A percentile compares a stretch with the other conserved stretches of the same genome.
phyloP scores from a whole-genome alignment of 2,329 filamentous ascomycete genomes.

The Coniella lustricola region DNA sequence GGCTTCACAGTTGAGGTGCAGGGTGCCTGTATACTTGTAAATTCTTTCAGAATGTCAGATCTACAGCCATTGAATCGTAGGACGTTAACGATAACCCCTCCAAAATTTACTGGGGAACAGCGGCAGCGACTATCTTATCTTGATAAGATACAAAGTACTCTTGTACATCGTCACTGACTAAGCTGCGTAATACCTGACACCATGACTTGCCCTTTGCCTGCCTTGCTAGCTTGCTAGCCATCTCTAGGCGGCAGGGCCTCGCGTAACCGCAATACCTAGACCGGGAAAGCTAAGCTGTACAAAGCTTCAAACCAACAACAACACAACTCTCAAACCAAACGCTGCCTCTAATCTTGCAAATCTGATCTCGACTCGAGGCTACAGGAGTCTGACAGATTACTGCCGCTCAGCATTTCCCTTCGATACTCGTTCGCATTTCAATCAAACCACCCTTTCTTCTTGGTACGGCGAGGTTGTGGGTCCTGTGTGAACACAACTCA shows the following conservation, averaged over 20 bases:
- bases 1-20: too few species aligned
- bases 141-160: constrained; percentile 8
- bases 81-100: constrained; percentile 1
- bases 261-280: constrained; percentile 22
- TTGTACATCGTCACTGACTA: neutral
- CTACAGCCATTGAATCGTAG: too few species aligned
- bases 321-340: constrained; percentile 10
- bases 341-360: neutral
- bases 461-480: constrained; percentile 18
- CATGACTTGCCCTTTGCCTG: constrained; percentile 1
- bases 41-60: too few species aligned
- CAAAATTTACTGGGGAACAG: constrained; percentile 13
- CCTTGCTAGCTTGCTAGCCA: constrained; percentile 11
- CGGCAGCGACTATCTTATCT: constrained; percentile 13
- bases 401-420: neutral
- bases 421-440: neutral
- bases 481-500: constrained; percentile 14
- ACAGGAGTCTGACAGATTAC: too few species aligned
- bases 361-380: neutral
- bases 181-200: constrained; percentile 1
- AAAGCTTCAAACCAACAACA: constrained; percentile 18
- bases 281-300: constrained; percentile 16
- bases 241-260: constrained; percentile 31
- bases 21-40: too few species aligned
- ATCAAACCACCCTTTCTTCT: constrained; percentile 17